These are phyloP conservation scores for Achaetomium macrosporum DNA, from an alignment of 2,329 filamentous ascomycete genomes.

Conservation along the genomic window DNA sequence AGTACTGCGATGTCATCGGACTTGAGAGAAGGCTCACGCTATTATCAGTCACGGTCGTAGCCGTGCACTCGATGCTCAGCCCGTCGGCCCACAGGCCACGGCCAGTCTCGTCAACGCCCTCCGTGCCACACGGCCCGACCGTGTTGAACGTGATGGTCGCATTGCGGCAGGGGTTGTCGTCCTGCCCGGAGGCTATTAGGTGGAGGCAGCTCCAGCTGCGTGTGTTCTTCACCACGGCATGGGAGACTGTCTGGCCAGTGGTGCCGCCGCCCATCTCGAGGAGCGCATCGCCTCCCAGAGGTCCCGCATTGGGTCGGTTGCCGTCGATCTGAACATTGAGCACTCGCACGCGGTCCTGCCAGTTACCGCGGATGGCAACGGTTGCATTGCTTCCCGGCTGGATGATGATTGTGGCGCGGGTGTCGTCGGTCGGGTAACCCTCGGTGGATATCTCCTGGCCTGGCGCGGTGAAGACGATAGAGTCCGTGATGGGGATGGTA, in stretches of 20 bases:
- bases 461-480: not conserved
- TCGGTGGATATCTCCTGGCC: slow-evolving; percentile 1
- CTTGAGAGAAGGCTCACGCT: not conserved
- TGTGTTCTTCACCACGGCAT: not conserved
- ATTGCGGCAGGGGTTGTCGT: not conserved
- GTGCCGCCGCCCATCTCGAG: slow-evolving; percentile 1
- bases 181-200: not conserved
- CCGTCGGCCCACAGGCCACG: not conserved
- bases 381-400: not conserved
- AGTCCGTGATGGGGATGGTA: not conserved
- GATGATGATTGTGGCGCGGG: not conserved
- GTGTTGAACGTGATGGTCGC: not conserved
- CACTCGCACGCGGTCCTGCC: slow-evolving; percentile 1
- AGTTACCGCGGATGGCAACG: not conserved
- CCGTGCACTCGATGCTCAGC: not conserved
- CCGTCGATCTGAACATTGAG: slow-evolving; percentile 1
- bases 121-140: not conserved
- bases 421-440: not conserved
- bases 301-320: slow-evolving; percentile 1
- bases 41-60: not conserved
- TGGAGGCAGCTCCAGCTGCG: slow-evolving; percentile 1
- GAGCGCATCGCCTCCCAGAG: not conserved
- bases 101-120: not conserved
- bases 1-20: not conserved
- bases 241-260: not conserved